Base-by-base conservation (phyloP, 495 filamentous ascomycete genomes). In the Amorphotheca resinae region DNA sequence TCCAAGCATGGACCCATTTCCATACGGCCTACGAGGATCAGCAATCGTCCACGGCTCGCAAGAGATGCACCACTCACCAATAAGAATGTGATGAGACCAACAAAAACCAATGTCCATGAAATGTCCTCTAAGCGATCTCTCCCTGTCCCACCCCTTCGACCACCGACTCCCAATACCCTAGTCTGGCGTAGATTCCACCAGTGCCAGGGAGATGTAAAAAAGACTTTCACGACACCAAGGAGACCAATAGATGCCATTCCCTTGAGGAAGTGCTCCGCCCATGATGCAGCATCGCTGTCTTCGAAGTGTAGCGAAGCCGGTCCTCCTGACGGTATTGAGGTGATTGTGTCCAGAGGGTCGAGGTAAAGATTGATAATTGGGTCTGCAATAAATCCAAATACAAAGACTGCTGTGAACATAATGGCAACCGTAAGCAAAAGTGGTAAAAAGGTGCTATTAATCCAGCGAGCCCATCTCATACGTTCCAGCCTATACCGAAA, bases 281-380 rank as follows among this genome's bases (percentile, higher is more conserved):
- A 95, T 4, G 66, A 66, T 2, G 62, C 55, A 26, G 64, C 58
- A 26, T 71, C 67, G n/a, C 70, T 65, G 18, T 62, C 60, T 32
- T 51, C 45, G n/a, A 51, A 41, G 4, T 58, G 32, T 8, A 61
- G 11, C 23, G 49, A 46, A 15, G 49, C 22, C 7, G 52, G 48
- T 14, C 68, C 67, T 32, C 57, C 54, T 40, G 20, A 55, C 47
- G 35, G 63, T 52, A 48, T 56, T 49, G 52, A 62, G 22, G 52
- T 47, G 20, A 70, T 58, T 2, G 58, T 44, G 20, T 69, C 68
- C 36, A 78, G 60, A 0, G 85, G 84, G 55, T 93, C 86, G 12
- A 89, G 59, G 65, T 87, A 93, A 15, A 93, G 64, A 47, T 83
- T 82, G 57, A 98, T 83, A 51, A 96, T 85, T 9, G 87, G 87